A percentile compares a stretch with the other conserved stretches of the same genome.
phyloP scores from a whole-genome alignment of 495 filamentous ascomycete genomes.

The Penicillium crystallinum region DNA sequence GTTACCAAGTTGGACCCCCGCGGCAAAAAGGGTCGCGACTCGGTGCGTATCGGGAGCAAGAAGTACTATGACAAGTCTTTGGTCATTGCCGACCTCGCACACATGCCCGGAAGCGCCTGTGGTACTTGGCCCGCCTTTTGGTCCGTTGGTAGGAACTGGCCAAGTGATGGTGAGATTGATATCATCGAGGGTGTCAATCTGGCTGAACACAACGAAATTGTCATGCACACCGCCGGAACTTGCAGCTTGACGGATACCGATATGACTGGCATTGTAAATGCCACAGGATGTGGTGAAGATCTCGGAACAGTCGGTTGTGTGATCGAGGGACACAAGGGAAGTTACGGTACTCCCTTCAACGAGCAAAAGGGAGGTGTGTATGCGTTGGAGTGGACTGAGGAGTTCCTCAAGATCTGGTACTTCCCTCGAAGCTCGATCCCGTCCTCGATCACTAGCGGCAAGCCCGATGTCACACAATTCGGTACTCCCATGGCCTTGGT shows the following conservation, averaged over 20 bases:
- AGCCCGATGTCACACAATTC: constrained; percentile 59
- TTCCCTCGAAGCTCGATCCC: constrained; percentile 62
- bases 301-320: constrained; percentile 45
- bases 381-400: constrained; percentile 66
- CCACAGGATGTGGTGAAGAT: constrained; percentile 52
- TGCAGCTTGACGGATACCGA: constrained; percentile 54
- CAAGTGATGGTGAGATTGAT: constrained; percentile 77
- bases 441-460: constrained; percentile 47
- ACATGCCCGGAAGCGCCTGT: constrained; percentile 68
- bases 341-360: constrained; percentile 73
- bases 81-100: constrained; percentile 67
- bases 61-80: constrained; percentile 63
- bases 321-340: constrained; percentile 46
- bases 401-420: constrained; percentile 70
- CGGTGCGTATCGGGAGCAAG: constrained; percentile 64
- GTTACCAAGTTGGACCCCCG: constrained; percentile 27
- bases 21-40: constrained; percentile 52
- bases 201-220: constrained; percentile 58
- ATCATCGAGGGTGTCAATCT: constrained; percentile 84
- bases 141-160: constrained; percentile 74
- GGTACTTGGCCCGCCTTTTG: constrained; percentile 76
- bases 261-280: constrained; percentile 43
- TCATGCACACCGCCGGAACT: constrained; percentile 67
- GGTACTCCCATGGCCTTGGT: constrained; percentile 62
- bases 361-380: constrained; percentile 67